Percentiles rank a stretch among this genome's conserved stretches.
phyloP scores from a whole-genome alignment of 2,329 filamentous ascomycete genomes.

The Trichoderma polysporum region DNA sequence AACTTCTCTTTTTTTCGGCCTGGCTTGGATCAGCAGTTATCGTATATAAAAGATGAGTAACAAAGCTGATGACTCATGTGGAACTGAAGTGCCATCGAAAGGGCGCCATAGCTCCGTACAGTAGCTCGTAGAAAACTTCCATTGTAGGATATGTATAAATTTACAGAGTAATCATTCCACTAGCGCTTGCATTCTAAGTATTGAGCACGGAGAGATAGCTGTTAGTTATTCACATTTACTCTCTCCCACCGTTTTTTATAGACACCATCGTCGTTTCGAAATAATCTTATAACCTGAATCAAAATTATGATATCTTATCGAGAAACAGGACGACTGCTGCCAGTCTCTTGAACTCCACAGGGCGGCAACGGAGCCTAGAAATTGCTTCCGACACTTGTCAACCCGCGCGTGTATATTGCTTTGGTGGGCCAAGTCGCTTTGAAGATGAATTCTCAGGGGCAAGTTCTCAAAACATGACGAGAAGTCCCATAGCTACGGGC shows the following conservation, averaged over 20 bases:
- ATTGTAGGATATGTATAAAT: too few species aligned
- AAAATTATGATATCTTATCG: neutral
- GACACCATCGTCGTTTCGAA: neutral
- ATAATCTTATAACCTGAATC: neutral
- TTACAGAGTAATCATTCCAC: neutral
- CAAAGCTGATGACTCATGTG: slow-evolving; percentile 1
- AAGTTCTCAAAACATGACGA: neutral
- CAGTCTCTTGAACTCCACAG: neutral
- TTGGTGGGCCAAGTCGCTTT: neutral
- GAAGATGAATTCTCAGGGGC: neutral
- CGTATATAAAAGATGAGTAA: neutral
- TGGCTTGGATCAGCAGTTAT: neutral
- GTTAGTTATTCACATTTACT: neutral
- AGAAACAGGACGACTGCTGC: neutral
- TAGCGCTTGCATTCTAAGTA: neutral
- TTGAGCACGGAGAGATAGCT: neutral
- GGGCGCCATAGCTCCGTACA: slow-evolving; percentile 1
- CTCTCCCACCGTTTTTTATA: neutral
- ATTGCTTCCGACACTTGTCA: neutral
- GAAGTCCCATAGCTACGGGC: neutral
- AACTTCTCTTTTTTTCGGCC: neutral
- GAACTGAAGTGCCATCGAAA: neutral
- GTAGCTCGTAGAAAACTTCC: neutral
- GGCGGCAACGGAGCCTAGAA: neutral
- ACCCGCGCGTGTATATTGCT: neutral